A percentile compares a stretch with the other conserved stretches of the same genome.
phyloP scores from a whole-genome alignment of 192 early-diverging fungal species.

The Pilaira anomala region DNA sequence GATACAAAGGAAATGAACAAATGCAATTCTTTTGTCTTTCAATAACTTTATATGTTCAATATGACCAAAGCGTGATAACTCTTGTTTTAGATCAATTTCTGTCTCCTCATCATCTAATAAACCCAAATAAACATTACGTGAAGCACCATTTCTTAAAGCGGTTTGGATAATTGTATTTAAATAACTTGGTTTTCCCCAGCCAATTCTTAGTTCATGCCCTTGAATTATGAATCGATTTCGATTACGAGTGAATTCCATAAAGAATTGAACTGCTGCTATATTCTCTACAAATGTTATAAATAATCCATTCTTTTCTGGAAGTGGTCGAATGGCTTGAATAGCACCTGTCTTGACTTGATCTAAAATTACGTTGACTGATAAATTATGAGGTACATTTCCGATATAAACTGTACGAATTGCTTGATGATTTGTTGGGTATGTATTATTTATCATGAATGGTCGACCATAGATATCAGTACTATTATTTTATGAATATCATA shows the following conservation, averaged over 20 bases:
- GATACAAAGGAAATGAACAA: slow-evolving; percentile 78
- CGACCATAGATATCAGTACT: slow-evolving; percentile 10
- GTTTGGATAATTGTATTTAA: slow-evolving; percentile 50
- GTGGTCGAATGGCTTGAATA: slow-evolving; percentile 65
- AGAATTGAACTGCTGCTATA: slow-evolving; percentile 57
- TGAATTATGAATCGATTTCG: slow-evolving; percentile 43
- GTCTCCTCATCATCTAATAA: slow-evolving; percentile 64
- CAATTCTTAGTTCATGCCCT: slow-evolving; percentile 64
- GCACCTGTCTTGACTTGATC: slow-evolving; percentile 68
- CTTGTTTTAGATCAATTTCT: slow-evolving; percentile 49
- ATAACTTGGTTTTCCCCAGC: slow-evolving; percentile 71
- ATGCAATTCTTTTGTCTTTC: slow-evolving; percentile 74
- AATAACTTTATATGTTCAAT: slow-evolving; percentile 73
- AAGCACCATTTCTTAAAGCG: slow-evolving; percentile 65
- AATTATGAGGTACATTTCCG: slow-evolving; percentile 66
- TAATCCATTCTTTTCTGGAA: slow-evolving; percentile 76
- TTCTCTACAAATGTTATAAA: slow-evolving; percentile 81
- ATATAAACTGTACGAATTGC: slow-evolving; percentile 77
- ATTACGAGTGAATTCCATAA: slow-evolving; percentile 47
- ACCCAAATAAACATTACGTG: slow-evolving; percentile 83
- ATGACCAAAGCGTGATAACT: slow-evolving; percentile 65
- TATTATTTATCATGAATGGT: neutral
- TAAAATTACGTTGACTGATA: slow-evolving; percentile 60
- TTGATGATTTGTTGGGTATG: slow-evolving; percentile 22
- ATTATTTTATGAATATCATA: neutral